phyloP scores from a whole-genome alignment of 164 flowering plant species.

The Saururus chinensis region DNA sequence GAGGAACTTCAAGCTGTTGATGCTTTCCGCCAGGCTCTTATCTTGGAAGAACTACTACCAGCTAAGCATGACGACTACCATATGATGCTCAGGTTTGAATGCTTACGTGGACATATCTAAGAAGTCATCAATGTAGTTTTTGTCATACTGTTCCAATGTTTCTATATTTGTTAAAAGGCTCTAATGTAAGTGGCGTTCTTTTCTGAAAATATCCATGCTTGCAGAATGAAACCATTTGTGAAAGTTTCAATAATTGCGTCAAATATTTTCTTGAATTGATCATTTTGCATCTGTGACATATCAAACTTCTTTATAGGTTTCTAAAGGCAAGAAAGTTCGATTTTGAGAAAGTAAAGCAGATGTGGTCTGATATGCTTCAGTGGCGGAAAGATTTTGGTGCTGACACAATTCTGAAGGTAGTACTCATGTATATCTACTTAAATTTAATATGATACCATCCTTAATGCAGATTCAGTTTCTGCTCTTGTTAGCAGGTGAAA shows the following conservation, averaged over 20 bases:
- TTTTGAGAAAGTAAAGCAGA: slow-evolving; percentile 54
- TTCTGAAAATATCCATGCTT: too few species aligned
- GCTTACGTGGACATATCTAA: not conserved
- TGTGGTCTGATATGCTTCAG: slow-evolving; percentile 80
- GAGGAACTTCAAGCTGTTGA: slow-evolving; percentile 83
- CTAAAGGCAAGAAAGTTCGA: slow-evolving; percentile 78
- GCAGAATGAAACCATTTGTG: too few species aligned
- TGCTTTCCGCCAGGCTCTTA: slow-evolving; percentile 63
- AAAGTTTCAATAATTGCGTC: not conserved
- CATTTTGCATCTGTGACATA: not conserved
- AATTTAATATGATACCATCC: too few species aligned
- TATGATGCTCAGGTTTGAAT: slow-evolving; percentile 69
- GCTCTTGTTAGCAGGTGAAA: too few species aligned
- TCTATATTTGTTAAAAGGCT: not conserved
- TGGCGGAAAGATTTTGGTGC: slow-evolving; percentile 76
- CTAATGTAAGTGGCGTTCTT: not conserved
- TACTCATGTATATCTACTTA: not conserved
- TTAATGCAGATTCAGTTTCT: too few species aligned
- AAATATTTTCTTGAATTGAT: not conserved
- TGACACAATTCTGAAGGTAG: slow-evolving; percentile 63
- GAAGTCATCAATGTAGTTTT: not conserved
- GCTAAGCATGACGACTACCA: slow-evolving; percentile 76
- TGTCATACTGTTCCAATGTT: not conserved
- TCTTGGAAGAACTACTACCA: slow-evolving; percentile 72
- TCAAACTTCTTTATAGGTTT: slow-evolving; percentile 31